These are phyloP conservation scores for Pleurostoma richardsiae DNA, from an alignment of 2,329 filamentous ascomycete species.

Conservation along the genomic window DNA sequence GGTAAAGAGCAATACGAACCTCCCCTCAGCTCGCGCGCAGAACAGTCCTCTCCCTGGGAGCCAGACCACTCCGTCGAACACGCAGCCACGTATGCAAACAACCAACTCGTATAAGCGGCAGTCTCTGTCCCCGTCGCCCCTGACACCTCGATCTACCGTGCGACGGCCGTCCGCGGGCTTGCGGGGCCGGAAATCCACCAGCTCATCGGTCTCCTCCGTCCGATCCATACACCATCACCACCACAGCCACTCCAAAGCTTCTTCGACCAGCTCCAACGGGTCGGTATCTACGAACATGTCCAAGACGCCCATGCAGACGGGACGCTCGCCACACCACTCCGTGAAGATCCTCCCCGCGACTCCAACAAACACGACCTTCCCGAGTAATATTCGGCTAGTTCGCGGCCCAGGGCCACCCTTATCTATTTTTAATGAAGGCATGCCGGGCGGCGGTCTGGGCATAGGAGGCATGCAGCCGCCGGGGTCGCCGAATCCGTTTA, in stretches of 20 bases:
- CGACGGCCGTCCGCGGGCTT: constrained; percentile 79
- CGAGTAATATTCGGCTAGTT: constrained; percentile 80
- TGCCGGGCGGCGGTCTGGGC: constrained; percentile 33
- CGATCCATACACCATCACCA: constrained; percentile 84
- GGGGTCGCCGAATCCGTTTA: constrained; percentile 54
- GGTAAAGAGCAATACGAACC: constrained; percentile 18
- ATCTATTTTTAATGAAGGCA: constrained; percentile 53
- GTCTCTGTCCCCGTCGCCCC: constrained; percentile 78
- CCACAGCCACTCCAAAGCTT: constrained; percentile 89
- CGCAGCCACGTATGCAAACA: constrained; percentile 23
- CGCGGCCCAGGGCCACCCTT: constrained; percentile 52
- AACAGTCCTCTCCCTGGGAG: constrained; percentile 24
- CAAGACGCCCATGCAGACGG: constrained; percentile 57
- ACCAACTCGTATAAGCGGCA: constrained; percentile 60
- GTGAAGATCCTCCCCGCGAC: constrained; percentile 95
- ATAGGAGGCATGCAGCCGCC: constrained; percentile 30
- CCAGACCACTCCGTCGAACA: constrained; percentile 16
- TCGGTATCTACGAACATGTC: constrained; percentile 65
- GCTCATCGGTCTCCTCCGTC: constrained; percentile 88
- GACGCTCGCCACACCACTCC: constrained; percentile 78
- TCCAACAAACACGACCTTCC: constrained; percentile 69
- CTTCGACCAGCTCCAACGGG: constrained; percentile 80
- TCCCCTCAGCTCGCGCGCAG: constrained; percentile 11
- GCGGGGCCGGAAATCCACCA: constrained; percentile 90
- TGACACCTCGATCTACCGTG: constrained; percentile 84